Evolutionary conservation across 2,329 filamentous ascomycete species (phyloP).

Genomic region (Aureobasidium sp.): DNA sequence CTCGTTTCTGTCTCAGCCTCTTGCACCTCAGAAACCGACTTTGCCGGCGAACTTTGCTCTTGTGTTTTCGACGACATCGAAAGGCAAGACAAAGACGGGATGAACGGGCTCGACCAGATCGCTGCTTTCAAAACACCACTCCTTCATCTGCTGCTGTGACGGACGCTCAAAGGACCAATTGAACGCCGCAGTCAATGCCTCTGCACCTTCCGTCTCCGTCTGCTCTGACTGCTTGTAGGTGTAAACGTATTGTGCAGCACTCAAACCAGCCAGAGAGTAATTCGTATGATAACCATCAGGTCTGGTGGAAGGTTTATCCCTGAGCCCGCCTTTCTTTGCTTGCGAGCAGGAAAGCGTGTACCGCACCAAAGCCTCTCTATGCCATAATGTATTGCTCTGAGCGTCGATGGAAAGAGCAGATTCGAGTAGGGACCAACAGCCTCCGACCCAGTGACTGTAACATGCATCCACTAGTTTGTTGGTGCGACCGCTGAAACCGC

Average conservation of each 20-base stretch:
- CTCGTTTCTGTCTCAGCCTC: no score
- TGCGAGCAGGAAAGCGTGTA: slow-evolving; percentile 91
- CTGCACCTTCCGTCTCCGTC: neutral
- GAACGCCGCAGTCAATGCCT: slow-evolving; percentile 31
- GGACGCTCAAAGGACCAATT: slow-evolving; percentile 40
- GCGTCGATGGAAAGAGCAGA: slow-evolving; percentile 50
- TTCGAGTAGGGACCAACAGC: slow-evolving; percentile 87
- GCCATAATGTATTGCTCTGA: slow-evolving; percentile 52
- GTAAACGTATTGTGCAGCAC: slow-evolving; percentile 63
- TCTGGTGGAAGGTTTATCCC: slow-evolving; percentile 88
- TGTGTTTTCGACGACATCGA: slow-evolving; percentile 56
- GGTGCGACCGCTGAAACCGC: slow-evolving; percentile 84
- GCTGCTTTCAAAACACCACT: slow-evolving; percentile 54
- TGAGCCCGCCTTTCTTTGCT: slow-evolving; percentile 63
- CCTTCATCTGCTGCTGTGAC: slow-evolving; percentile 41
- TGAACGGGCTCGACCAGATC: slow-evolving; percentile 66
- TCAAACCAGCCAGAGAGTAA: slow-evolving; percentile 82
- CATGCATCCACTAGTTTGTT: slow-evolving; percentile 98
- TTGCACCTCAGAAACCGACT: neutral
- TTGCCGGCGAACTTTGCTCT: slow-evolving; percentile 48
- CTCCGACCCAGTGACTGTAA: slow-evolving; percentile 96
- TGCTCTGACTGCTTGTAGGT: slow-evolving; percentile 15
- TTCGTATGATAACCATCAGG: slow-evolving; percentile 89
- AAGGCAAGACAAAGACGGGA: slow-evolving; percentile 78
- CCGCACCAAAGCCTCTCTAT: slow-evolving; percentile 71